Conservation (phyloP, 345 rosid genomes). For the Syzygium grande region DNA sequence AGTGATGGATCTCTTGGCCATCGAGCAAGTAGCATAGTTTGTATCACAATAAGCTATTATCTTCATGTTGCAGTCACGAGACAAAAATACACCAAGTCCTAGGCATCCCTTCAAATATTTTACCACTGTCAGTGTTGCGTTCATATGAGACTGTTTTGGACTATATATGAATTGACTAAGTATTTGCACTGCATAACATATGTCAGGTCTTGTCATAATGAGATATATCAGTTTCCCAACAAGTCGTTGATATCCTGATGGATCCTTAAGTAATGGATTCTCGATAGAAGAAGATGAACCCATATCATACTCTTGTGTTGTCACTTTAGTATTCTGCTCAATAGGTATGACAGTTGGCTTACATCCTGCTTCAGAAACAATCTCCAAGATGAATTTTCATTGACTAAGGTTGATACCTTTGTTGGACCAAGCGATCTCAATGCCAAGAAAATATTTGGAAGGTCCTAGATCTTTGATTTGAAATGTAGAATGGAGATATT, state of each 20-base stretch:
- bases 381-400: no score
- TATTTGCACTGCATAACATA: background rate
- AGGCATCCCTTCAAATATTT: background rate
- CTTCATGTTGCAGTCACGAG: background rate
- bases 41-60: accelerated
- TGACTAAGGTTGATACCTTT: no score
- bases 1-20: background rate
- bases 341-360: no score
- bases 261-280: background rate
- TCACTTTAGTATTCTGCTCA: no score
- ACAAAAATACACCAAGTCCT: background rate
- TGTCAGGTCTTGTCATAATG: background rate
- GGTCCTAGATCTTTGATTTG: no score
- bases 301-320: background rate
- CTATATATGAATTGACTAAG: no score
- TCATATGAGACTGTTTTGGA: background rate
- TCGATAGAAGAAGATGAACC: background rate
- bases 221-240: background rate
- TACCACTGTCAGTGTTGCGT: background rate
- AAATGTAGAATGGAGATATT: background rate
- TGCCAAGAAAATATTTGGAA: background rate
- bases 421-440: accelerated
- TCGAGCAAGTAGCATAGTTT: no score
- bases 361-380: no score
- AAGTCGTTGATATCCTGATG: background rate